Percentiles rank a stretch among this genome's conserved stretches.
Conservation (phyloP, 23 red algal species). For the Pyropia haitanensis region DNA sequence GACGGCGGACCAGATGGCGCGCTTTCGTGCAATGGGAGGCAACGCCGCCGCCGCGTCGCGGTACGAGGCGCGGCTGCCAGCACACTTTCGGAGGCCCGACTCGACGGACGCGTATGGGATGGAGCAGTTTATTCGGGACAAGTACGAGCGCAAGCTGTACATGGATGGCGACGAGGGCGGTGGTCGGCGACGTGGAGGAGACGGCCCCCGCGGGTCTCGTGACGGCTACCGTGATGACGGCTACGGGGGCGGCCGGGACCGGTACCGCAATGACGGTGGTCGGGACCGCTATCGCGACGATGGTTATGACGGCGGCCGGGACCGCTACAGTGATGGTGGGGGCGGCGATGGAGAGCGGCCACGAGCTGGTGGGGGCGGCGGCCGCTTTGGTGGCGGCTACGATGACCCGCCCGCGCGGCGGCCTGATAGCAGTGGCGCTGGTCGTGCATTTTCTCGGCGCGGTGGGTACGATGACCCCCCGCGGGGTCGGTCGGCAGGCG, state of each 20-base stretch:
- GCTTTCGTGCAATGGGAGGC: constrained; percentile 44
- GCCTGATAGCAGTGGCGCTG: background rate
- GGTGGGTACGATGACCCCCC: background rate
- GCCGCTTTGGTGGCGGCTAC: background rate
- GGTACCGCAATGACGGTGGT: background rate
- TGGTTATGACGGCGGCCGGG: background rate
- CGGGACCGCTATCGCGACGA: constrained; percentile 2
- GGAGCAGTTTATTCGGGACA: constrained; percentile 87
- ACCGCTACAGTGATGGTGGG: background rate
- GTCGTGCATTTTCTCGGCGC: background rate
- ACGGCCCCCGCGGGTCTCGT: background rate
- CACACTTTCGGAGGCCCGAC: constrained; percentile 54
- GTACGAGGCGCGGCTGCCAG: constrained; percentile 78
- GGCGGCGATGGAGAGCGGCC: background rate
- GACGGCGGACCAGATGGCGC: constrained; percentile 67
- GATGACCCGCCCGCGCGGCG: background rate
- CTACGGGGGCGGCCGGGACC: background rate
- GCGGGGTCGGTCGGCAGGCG: constrained; percentile 19
- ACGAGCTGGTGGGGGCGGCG: background rate
- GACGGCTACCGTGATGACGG: background rate
- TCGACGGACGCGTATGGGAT: constrained; percentile 46
- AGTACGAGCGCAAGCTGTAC: constrained; percentile 73
- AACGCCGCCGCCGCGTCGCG: constrained; percentile 55
- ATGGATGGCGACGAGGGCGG: constrained; percentile 40
- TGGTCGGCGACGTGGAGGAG: constrained; percentile 9